Base-by-base conservation (phyloP, 2,329 filamentous ascomycete genomes). In the Cladosporium cucumerinum region DNA sequence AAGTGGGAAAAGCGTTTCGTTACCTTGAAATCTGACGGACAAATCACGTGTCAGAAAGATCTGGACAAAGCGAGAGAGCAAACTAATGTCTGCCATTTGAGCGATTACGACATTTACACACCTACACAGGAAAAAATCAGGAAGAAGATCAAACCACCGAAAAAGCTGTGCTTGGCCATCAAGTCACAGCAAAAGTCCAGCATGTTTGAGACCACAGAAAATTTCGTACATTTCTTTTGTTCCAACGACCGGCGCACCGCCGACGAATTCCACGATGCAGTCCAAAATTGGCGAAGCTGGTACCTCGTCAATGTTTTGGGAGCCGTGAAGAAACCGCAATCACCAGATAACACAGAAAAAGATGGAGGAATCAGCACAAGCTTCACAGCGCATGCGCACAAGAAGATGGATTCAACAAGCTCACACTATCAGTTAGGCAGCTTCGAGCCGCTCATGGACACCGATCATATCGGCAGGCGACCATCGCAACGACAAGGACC, bases 191-290 rank as follows among this genome's bases (percentile, higher is more conserved):
- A 97, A 74, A 96, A 94, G 77, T 89, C 89, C 0, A 87, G 86
- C 65, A 88, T 96, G 72, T 97, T 97, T 72, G 80, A 92, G 62
- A 89, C 89, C 62, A 90, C 89, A 3, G 88, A 91, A 60, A 94
- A 94, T 70, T 98, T 92, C 73, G 90, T 96, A 3, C 94, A 98
- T 74, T 97, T 94, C 78, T 96, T 98, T 79, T 89, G 87, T 65
- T 92, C 90, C 1, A 91, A 92, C 52, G 91, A 97, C 71, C 80
- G 84, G 5, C 75, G 80, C 1, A 77, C 87, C 0, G 91, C 91
- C 0, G 82, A 84, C n/a, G 79, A 81, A 16, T 97, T 94, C 78
- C 88, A 90, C 72, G 81, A 84, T 18, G 83, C 84, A 26, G 83
- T 96, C 1, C 92, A 97, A 67, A 80, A 80, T 46, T 97, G 93